phyloP scores from a whole-genome alignment of 257 asterid genomes.

The Capsicum pubescens region DNA sequence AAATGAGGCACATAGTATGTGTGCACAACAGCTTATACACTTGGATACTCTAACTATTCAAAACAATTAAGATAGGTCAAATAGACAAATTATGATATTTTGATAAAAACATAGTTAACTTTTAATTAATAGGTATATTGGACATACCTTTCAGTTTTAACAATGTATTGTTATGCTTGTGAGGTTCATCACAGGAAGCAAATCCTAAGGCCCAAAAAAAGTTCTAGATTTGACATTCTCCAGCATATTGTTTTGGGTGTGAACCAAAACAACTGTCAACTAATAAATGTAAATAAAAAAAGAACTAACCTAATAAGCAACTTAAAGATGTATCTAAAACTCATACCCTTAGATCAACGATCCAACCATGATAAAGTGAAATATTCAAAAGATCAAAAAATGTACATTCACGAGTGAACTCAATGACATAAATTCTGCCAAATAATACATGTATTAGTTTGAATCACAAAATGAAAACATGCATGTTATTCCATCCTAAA shows the following conservation, averaged over 20 bases:
- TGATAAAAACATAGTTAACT: too few relatives aligned
- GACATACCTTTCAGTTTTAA: background rate
- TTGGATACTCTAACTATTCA: too few relatives aligned
- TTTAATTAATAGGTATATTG: background rate
- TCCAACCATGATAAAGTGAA: conserved; percentile 99
- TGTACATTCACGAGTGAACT: conserved; percentile 97
- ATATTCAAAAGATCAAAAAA: conserved; percentile 85
- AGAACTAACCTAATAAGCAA: background rate
- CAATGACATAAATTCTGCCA: conserved; percentile 90
- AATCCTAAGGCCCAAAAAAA: background rate
- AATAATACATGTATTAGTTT: conserved; percentile 34
- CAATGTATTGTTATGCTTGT: background rate
- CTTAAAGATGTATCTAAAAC: conserved; percentile 24
- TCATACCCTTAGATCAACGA: conserved; percentile 31
- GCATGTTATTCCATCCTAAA: conserved; percentile 12
- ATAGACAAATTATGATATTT: too few relatives aligned
- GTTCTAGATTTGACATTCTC: background rate
- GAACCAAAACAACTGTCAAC: conserved; percentile 6
- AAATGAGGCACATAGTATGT: too few relatives aligned
- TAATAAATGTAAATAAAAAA: background rate
- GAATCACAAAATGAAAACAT: conserved; percentile 26
- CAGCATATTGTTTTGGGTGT: background rate
- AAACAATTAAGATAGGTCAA: too few relatives aligned
- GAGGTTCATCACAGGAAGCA: background rate
- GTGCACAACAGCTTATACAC: too few relatives aligned